Conservation (phyloP, 768 basidiomycete species). For the Lactarius deliciosus region DNA sequence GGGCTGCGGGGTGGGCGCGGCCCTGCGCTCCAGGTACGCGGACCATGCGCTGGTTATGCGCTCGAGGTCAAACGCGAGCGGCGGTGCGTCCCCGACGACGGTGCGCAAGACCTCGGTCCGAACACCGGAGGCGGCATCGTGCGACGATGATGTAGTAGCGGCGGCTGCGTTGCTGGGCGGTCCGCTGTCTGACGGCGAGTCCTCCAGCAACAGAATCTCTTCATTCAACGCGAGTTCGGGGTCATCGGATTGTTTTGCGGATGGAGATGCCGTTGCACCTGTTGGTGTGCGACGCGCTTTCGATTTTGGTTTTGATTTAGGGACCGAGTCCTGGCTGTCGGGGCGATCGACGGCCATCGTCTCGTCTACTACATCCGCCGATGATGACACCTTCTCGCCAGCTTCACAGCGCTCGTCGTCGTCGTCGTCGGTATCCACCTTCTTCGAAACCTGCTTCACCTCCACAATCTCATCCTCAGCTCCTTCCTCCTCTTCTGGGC, state of each 20-base stretch:
- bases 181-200: background rate
- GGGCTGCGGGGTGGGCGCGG: background rate
- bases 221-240: conserved; percentile 10
- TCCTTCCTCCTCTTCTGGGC: conserved; percentile 30
- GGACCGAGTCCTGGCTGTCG: conserved; percentile 21
- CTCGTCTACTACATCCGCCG: conserved; percentile 27
- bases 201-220: background rate
- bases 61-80: conserved; percentile 16
- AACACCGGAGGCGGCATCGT: background rate
- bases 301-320: conserved; percentile 8
- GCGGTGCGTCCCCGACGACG: background rate
- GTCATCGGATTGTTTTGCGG: background rate
- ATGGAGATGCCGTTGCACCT: background rate
- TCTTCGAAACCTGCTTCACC: conserved; percentile 20
- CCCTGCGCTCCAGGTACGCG: conserved; percentile 5
- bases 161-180: background rate
- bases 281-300: conserved; percentile 5
- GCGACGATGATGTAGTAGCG: conserved; percentile 5
- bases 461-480: conserved; percentile 29
- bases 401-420: background rate
- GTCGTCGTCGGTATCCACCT: background rate
- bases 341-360: conserved; percentile 25
- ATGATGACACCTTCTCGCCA: background rate
- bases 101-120: conserved; percentile 28
- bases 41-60: conserved; percentile 15